Evolutionary conservation across 2,329 filamentous ascomycete genomes (phyloP).

Genomic region (Apiospora saccharicola): DNA sequence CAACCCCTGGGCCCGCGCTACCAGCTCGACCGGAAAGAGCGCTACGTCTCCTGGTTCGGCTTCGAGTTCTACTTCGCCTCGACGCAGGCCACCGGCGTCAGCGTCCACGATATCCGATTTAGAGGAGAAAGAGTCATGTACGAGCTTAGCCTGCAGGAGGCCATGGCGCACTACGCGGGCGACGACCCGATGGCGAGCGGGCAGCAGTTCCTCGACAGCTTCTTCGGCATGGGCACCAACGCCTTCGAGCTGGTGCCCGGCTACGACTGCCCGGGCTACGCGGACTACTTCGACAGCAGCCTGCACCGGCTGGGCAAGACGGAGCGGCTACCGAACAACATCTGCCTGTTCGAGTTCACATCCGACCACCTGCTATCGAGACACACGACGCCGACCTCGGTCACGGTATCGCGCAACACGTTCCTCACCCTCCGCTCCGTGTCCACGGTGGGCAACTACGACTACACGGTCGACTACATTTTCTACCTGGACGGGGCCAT

Average conservation of each 20-base stretch:
- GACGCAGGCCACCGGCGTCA: constrained; percentile 44
- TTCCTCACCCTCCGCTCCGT: constrained; percentile 45
- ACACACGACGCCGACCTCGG: constrained; percentile 41
- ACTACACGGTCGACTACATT: constrained; percentile 50
- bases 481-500: constrained; percentile 51
- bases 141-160: constrained; percentile 38
- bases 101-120: constrained; percentile 48
- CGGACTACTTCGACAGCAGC: constrained; percentile 35
- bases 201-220: constrained; percentile 41
- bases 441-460: constrained; percentile 51
- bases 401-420: constrained; percentile 36
- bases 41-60: constrained; percentile 51
- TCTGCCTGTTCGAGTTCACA: constrained; percentile 54
- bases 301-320: constrained; percentile 34
- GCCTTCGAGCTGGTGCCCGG: constrained; percentile 39
- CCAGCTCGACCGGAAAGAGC: constrained; percentile 43
- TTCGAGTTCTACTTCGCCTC: constrained; percentile 49
- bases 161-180: constrained; percentile 39
- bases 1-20: constrained; percentile 45
- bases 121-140: constrained; percentile 51
- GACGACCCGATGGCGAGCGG: constrained; percentile 38
- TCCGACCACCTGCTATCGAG: constrained; percentile 46
- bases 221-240: constrained; percentile 41
- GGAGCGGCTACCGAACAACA: constrained; percentile 45
- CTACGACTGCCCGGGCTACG: constrained; percentile 40